phyloP scores from a whole-genome alignment of 2,329 filamentous ascomycete genomes.

The Pseudogymnoascus sp. region DNA sequence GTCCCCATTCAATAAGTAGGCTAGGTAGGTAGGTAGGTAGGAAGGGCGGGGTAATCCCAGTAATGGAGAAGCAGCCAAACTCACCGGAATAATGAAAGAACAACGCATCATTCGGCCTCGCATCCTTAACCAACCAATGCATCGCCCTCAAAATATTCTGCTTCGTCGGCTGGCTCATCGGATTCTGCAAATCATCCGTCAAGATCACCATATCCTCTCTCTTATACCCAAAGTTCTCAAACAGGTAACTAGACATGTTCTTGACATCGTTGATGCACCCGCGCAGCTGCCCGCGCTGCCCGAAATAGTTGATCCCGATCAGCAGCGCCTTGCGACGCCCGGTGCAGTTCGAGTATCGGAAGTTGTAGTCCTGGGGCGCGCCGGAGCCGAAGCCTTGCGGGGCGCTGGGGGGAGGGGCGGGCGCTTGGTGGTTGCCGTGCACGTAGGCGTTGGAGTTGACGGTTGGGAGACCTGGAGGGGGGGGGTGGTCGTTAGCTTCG shows the following conservation, averaged over 20 bases:
- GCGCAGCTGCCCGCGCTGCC: conserved; percentile 78
- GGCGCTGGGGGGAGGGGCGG: conserved; percentile 56
- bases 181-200: conserved; percentile 94
- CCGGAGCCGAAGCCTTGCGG: conserved; percentile 70
- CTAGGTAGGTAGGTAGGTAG: not conserved
- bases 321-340: conserved; percentile 81
- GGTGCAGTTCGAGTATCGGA: conserved; percentile 86
- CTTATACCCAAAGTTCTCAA: conserved; percentile 83
- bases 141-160: conserved; percentile 91
- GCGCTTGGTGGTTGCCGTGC: conserved; percentile 51
- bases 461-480: conserved; percentile 31
- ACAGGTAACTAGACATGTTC: conserved; percentile 95
- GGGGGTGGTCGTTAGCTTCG: conserved; percentile 4
- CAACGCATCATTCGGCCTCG: conserved; percentile 81
- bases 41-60: too few species aligned
- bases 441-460: conserved; percentile 44
- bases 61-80: conserved; percentile 21
- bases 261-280: conserved; percentile 97
- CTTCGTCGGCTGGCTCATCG: conserved; percentile 94
- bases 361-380: conserved; percentile 71
- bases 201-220: conserved; percentile 94
- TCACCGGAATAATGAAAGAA: conserved; percentile 96
- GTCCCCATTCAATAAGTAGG: too few species aligned
- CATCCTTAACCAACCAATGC: conserved; percentile 97
- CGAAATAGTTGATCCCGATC: conserved; percentile 96